Evolutionary conservation across 225 moss, liverwort and hornwort genomes (phyloP).

Genomic region (Neckera pumila): DNA sequence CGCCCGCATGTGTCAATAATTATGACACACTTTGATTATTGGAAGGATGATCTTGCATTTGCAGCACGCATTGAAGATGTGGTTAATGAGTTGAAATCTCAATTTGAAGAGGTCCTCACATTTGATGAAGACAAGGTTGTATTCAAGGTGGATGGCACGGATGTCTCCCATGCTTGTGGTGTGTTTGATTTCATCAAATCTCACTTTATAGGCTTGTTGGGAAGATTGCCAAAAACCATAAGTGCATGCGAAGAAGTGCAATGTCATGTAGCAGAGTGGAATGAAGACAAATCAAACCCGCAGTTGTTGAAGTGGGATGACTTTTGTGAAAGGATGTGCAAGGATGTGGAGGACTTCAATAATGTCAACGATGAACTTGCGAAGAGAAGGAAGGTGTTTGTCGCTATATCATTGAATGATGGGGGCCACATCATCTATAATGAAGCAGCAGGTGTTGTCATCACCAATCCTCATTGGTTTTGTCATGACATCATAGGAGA

Average conservation of each 20-base stretch:
- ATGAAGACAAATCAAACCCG: no score
- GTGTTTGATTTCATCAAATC: no score
- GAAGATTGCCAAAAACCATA: no score
- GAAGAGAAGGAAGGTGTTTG: background rate
- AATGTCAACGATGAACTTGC: background rate
- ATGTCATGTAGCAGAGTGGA: no score
- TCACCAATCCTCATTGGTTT: background rate
- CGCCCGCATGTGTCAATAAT: background rate
- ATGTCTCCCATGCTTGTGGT: no score
- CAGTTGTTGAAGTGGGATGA: no score
- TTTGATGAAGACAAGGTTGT: no score
- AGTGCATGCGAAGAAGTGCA: no score
- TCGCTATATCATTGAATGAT: background rate
- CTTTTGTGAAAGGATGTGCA: background rate
- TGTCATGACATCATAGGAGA: background rate
- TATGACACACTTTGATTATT: background rate
- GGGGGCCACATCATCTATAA: background rate
- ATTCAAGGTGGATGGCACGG: background rate
- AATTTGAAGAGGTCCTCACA: no score
- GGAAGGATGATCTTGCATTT: background rate
- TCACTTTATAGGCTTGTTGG: no score
- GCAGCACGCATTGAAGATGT: background rate
- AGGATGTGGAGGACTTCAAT: background rate
- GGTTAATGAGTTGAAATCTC: background rate
- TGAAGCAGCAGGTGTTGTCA: background rate